A percentile compares a stretch with the other conserved stretches of the same genome.
phyloP scores from a whole-genome alignment of 1,284 basidiomycete genomes.

The Phenoliferia sp. region DNA sequence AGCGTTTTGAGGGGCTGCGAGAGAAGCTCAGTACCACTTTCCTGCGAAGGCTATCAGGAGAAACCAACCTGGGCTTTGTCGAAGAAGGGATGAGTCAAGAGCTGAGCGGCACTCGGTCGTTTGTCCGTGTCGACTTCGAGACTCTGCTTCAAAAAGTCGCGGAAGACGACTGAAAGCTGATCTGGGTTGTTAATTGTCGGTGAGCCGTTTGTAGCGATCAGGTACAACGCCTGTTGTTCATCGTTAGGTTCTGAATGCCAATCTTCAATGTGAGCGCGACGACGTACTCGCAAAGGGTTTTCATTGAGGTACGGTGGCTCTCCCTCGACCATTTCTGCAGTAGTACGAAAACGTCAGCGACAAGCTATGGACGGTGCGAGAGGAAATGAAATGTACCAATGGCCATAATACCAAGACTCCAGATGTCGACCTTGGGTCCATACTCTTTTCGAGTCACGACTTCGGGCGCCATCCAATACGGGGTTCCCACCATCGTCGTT shows the following conservation, averaged over 20 bases:
- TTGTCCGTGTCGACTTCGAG: slow-evolving; percentile 93
- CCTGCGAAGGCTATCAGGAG: slow-evolving; percentile 32
- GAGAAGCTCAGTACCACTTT: slow-evolving; percentile 9
- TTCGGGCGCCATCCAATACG: slow-evolving; percentile 71
- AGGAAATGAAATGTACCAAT: slow-evolving; percentile 59
- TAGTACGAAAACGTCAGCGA: not conserved
- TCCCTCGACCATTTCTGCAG: slow-evolving; percentile 91
- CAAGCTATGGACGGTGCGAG: not conserved
- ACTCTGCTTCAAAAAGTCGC: slow-evolving; percentile 82
- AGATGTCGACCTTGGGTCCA: slow-evolving; percentile 97
- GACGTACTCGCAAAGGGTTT: slow-evolving; percentile 78
- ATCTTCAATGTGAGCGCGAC: not conserved
- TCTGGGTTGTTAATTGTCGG: slow-evolving; percentile 95
- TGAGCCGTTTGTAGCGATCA: slow-evolving; percentile 98
- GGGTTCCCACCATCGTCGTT: slow-evolving; percentile 51
- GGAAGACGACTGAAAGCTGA: slow-evolving; percentile 77
- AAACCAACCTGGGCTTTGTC: slow-evolving; percentile 46
- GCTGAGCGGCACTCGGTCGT: slow-evolving; percentile 76
- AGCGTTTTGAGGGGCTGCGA: slow-evolving; percentile 76
- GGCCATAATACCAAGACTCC: slow-evolving; percentile 98
- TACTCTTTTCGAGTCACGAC: slow-evolving; percentile 81
- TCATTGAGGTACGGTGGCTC: slow-evolving; percentile 97
- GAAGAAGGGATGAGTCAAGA: slow-evolving; percentile 54
- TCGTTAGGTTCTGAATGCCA: too few species aligned
- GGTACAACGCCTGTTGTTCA: slow-evolving; percentile 63